A percentile compares a stretch with the other conserved stretches of the same genome.
phyloP scores from a whole-genome alignment of 306 rosid genomes.

The Sechiopsis laciniata region DNA sequence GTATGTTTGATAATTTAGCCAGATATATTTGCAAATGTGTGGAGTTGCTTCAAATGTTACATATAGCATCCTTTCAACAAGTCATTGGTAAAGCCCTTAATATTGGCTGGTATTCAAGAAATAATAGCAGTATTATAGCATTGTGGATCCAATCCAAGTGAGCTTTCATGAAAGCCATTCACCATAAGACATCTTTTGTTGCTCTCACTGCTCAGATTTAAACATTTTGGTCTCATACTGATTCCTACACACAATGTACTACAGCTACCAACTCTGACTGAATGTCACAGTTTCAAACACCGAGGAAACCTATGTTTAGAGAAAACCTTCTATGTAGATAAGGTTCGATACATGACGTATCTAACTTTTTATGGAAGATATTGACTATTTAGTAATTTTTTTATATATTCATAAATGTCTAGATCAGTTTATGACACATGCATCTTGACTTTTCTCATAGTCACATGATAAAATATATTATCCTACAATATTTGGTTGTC shows the following conservation, averaged over 20 bases:
- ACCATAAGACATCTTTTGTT: not conserved
- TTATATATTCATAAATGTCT: too few relatives aligned
- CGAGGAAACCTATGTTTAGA: constrained; percentile 2
- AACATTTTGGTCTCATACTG: not conserved
- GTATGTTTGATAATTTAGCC: too few relatives aligned
- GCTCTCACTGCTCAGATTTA: not conserved
- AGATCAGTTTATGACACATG: too few relatives aligned
- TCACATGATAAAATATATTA: too few relatives aligned
- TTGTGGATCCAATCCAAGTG: not conserved
- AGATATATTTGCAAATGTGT: not conserved
- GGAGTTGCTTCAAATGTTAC: not conserved
- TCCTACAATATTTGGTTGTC: too few relatives aligned
- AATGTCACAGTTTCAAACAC: not conserved
- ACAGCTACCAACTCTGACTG: not conserved
- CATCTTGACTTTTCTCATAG: too few relatives aligned
- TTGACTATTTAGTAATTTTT: not conserved
- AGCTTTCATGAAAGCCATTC: not conserved
- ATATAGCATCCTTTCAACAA: constrained; percentile 1
- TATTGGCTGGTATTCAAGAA: not conserved
- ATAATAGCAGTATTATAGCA: not conserved
- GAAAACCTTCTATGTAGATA: not conserved
- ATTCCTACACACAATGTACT: not conserved
- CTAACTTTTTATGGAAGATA: not conserved
- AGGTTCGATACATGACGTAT: not conserved
- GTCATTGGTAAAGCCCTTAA: not conserved